Evolutionary conservation across 2,329 filamentous ascomycete genomes (phyloP).

Genomic region (Davidsoniella neocaledoniae): DNA sequence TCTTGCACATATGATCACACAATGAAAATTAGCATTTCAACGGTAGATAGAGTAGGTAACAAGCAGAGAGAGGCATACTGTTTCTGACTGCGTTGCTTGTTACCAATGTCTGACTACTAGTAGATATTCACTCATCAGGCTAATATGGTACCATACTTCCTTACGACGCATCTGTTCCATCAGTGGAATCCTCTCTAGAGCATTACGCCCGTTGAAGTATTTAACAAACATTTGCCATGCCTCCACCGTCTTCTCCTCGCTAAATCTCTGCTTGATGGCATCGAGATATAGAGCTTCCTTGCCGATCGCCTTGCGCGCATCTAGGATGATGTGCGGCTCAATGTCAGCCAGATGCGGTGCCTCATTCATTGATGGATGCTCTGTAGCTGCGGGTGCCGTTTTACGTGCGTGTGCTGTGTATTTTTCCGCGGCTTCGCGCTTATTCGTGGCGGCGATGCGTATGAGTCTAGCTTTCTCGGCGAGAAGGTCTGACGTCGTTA

Average conservation of each 20-base stretch:
- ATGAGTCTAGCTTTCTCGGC: constrained; percentile 45
- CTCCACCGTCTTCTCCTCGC: constrained; percentile 35
- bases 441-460: constrained; percentile 38
- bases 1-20: too few relatives aligned
- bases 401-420: constrained; percentile 38
- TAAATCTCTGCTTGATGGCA: constrained; percentile 39
- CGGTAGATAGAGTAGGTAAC: too few relatives aligned
- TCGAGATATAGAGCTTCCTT: constrained; percentile 57
- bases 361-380: constrained; percentile 38
- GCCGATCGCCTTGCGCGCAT: constrained; percentile 62
- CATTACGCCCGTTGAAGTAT: constrained; percentile 75
- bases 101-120: constrained; percentile 56
- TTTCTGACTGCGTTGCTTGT: background rate
- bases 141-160: constrained; percentile 52
- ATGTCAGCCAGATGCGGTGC: constrained; percentile 40
- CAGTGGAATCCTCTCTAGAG: constrained; percentile 74
- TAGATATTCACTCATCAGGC: constrained; percentile 50
- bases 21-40: too few relatives aligned
- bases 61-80: background rate
- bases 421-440: constrained; percentile 38
- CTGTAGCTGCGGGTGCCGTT: constrained; percentile 29
- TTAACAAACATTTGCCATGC: constrained; percentile 61
- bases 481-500: constrained; percentile 34
- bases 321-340: constrained; percentile 52
- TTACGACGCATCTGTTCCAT: constrained; percentile 76